Percentiles rank a stretch among this genome's conserved stretches.
Conservation (phyloP, 192 early-diverging fungal species). For the Coemansia sp. region DNA sequence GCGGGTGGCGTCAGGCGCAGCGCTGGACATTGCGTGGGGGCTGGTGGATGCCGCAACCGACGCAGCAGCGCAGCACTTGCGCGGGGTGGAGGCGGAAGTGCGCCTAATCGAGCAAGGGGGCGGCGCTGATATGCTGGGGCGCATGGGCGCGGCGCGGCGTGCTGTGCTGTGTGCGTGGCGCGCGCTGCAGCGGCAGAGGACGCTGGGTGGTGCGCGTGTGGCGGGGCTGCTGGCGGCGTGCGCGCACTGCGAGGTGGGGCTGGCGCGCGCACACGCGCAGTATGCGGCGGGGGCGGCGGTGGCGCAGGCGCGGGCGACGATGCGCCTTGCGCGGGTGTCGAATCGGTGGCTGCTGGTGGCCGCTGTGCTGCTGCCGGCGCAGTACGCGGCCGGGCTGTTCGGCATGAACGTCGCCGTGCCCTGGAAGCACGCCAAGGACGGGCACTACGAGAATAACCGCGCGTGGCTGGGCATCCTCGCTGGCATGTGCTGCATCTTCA, state of each 20-base stretch:
- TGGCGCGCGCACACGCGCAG: slow-evolving; percentile 74
- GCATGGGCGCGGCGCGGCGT: slow-evolving; percentile 74
- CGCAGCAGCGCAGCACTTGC: slow-evolving; percentile 63
- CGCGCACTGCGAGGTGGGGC: slow-evolving; percentile 71
- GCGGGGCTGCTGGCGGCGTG: slow-evolving; percentile 68
- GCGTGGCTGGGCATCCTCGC: slow-evolving; percentile 56
- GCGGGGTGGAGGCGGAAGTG: slow-evolving; percentile 72
- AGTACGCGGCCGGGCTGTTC: slow-evolving; percentile 62
- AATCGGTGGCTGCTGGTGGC: slow-evolving; percentile 27
- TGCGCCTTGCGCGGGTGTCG: slow-evolving; percentile 42
- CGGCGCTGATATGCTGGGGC: slow-evolving; percentile 64
- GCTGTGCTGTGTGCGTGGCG: slow-evolving; percentile 67
- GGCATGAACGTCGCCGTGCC: slow-evolving; percentile 69
- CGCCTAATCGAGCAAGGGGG: slow-evolving; percentile 45
- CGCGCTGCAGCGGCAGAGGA: slow-evolving; percentile 64
- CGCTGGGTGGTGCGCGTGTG: slow-evolving; percentile 40
- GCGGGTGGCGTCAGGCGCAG: not conserved
- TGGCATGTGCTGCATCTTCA: slow-evolving; percentile 44
- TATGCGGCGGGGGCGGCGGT: slow-evolving; percentile 81
- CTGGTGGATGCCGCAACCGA: slow-evolving; percentile 82
- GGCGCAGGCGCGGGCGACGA: slow-evolving; percentile 59
- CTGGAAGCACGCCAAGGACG: slow-evolving; percentile 34
- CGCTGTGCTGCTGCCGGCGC: slow-evolving; percentile 58
- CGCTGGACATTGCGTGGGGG: slow-evolving; percentile 60
- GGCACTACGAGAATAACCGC: slow-evolving; percentile 13